Evolutionary conservation across 768 basidiomycete species (phyloP), one percentile per base, ranked within the genome.

Genomic region (Neoboletus subvelutipes): DNA sequence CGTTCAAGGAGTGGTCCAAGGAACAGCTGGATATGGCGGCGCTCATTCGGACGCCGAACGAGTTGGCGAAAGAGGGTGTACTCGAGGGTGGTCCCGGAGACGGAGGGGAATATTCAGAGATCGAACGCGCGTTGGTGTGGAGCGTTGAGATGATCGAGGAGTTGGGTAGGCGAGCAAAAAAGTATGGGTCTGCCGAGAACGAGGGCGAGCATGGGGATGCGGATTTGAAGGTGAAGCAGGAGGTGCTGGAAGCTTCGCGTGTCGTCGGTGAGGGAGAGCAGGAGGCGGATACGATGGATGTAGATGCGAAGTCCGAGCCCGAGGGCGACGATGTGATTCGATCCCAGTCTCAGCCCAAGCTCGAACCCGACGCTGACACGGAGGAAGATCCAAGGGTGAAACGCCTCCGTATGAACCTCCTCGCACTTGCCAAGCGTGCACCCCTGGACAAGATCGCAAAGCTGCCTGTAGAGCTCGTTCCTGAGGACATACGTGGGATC

Each of bases 371-470:
- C 1, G 52, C 28, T 5, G 49, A 46, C 5, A 17, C 6, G 40
- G 62, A 59, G 20, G 86, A 87, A 66, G 82, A 86, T 54, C 76
- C 80, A 3, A 61, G 75, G 18, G 47, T 85, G 64, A 79, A 80
- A 52, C 80, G 84, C 52, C 73, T 91, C 48, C 80, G 90, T 39
- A 75, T 92, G 60, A 91, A 90, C 66, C 75, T 92, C 29, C 78
- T 92, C 28, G 88, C 89, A 2, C 76, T 92, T 34, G 86, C 87
- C 55, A 90, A 90, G 66, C 80, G 88, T 7, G 88, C 88, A 11
- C 90, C 90, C 2, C 66, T 90, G 58, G 86, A 89, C 63, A 83
- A 80, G 56, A 86, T 90, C 52, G 85, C 84, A 17, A 77, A 76
- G 31, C 66, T 90, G 40, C 86, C 86, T 10, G 74, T 79, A 41